Percentiles rank a stretch among this genome's conserved stretches.
Evolutionary conservation across 306 rosid genomes (phyloP).

Genomic region (Macrotyloma uniflorum): DNA sequence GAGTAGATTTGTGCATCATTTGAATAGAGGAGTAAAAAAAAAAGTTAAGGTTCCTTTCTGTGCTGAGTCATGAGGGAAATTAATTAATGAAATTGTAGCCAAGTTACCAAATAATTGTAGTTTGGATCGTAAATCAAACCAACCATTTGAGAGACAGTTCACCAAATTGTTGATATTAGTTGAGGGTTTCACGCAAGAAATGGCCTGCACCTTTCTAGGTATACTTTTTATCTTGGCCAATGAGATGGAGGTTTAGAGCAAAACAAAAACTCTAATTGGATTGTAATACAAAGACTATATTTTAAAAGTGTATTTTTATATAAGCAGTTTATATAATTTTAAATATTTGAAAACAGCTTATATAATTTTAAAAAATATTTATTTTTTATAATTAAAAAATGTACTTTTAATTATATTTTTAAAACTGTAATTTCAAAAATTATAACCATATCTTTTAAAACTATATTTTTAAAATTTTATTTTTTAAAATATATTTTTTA

Average conservation of each 20-base stretch:
- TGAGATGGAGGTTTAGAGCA: neutral
- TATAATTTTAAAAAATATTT: too few species aligned
- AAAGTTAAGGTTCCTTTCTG: slow-evolving; percentile 26
- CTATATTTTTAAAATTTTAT: too few species aligned
- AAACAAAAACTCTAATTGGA: neutral
- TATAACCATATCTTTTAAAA: too few species aligned
- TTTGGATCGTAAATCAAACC: neutral
- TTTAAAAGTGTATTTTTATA: too few species aligned
- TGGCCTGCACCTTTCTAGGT: neutral
- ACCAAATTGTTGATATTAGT: slow-evolving; percentile 11
- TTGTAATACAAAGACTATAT: neutral
- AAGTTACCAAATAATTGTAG: slow-evolving; percentile 15
- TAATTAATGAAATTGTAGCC: slow-evolving; percentile 11
- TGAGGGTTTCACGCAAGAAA: slow-evolving; percentile 13
- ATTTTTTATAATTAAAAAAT: too few species aligned
- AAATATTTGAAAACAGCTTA: too few species aligned
- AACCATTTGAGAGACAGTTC: slow-evolving; percentile 21
- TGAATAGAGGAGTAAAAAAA: neutral
- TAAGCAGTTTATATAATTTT: too few species aligned
- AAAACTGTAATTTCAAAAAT: too few species aligned
- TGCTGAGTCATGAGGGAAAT: slow-evolving; percentile 33
- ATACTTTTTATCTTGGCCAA: neutral
- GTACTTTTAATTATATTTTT: too few species aligned
- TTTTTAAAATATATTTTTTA: too few species aligned
- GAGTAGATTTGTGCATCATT: slow-evolving; percentile 12